Conservation (phyloP, 108 stramenopile genomes). For the Pelagomonas calceolata region DNA sequence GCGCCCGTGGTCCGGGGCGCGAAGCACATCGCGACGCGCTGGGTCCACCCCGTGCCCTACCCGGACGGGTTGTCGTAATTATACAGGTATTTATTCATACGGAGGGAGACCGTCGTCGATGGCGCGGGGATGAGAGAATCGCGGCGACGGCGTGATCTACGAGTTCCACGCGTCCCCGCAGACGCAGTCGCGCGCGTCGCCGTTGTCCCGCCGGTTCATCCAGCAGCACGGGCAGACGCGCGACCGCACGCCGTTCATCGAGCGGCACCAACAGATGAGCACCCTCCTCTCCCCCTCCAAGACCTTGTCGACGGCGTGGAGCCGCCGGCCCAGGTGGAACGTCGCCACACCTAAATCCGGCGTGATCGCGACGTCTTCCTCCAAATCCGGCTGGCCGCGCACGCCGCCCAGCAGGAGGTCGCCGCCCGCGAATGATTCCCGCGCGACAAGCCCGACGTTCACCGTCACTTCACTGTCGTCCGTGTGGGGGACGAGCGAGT, state of each 20-base stretch:
- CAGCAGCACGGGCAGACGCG: not conserved
- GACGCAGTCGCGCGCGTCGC: not conserved
- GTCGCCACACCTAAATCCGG: not conserved
- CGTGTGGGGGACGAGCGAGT: not conserved
- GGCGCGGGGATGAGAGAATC: too few species aligned
- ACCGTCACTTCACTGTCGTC: not conserved
- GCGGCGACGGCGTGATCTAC: too few species aligned
- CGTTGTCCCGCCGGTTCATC: not conserved
- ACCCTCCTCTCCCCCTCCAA: not conserved
- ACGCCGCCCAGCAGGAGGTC: not conserved
- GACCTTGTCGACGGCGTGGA: not conserved
- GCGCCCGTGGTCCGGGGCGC: conserved; percentile 1
- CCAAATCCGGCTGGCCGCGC: not conserved
- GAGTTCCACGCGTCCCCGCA: not conserved
- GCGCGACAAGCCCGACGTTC: not conserved
- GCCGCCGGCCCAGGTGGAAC: not conserved
- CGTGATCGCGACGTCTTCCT: not conserved
- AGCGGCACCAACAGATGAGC: not conserved
- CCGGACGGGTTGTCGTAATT: conserved; percentile 10
- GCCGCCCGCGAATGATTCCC: not conserved
- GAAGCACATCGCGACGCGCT: conserved; percentile 20
- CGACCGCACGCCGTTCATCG: not conserved
- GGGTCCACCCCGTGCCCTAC: conserved; percentile 18
- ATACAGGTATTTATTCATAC: too few species aligned
- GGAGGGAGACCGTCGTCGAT: too few species aligned